Evolutionary conservation across 768 basidiomycete species (phyloP).

Genomic region (Tricholoma matsutake): DNA sequence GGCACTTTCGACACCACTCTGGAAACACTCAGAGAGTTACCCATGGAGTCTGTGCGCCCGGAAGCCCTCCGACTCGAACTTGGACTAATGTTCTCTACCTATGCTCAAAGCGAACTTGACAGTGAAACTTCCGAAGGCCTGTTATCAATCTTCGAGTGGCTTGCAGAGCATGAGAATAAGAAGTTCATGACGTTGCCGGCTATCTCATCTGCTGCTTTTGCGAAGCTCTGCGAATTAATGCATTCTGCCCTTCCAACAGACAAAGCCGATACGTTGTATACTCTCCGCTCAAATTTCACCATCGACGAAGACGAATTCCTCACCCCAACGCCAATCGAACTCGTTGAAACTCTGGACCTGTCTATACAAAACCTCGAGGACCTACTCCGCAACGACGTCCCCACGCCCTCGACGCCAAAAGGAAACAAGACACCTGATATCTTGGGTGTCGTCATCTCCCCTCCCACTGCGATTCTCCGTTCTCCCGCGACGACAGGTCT

Average conservation of each 20-base stretch:
- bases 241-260: slow-evolving; percentile 22
- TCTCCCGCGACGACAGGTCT: slow-evolving; percentile 68
- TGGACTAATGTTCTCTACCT: slow-evolving; percentile 30
- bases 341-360: slow-evolving; percentile 41
- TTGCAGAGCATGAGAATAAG: slow-evolving; percentile 41
- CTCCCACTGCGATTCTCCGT: slow-evolving; percentile 58
- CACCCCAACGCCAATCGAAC: slow-evolving; percentile 27
- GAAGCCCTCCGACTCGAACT: slow-evolving; percentile 33
- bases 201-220: slow-evolving; percentile 45
- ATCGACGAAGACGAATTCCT: slow-evolving; percentile 42
- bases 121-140: slow-evolving; percentile 35
- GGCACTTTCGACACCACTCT: slow-evolving; percentile 5
- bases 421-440: slow-evolving; percentile 44
- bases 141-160: slow-evolving; percentile 53
- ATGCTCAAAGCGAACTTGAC: slow-evolving; percentile 30
- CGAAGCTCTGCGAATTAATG: slow-evolving; percentile 42
- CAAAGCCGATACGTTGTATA: slow-evolving; percentile 18
- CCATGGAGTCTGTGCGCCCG: slow-evolving; percentile 19
- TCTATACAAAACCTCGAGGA: slow-evolving; percentile 46
- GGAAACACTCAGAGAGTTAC: background rate
- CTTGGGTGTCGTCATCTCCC: slow-evolving; percentile 57
- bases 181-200: slow-evolving; percentile 47
- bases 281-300: slow-evolving; percentile 27
- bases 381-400: slow-evolving; percentile 36
- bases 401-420: slow-evolving; percentile 43